Evolutionary conservation across 805 yeast species (phyloP), one percentile per base, ranked within the genome.

Genomic region (Starmera amethionina): DNA sequence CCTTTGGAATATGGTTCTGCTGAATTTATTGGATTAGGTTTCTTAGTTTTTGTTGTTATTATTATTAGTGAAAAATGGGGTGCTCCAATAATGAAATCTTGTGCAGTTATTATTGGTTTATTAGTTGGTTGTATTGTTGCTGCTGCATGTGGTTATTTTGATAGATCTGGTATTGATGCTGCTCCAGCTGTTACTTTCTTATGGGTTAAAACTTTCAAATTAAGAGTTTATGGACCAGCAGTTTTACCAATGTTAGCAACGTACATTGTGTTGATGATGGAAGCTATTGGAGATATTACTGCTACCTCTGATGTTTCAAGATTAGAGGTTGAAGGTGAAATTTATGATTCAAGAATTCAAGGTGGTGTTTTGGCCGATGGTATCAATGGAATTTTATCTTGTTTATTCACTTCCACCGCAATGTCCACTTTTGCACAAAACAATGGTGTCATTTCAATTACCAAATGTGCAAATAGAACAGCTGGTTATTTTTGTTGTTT

Each of bases 331-430:
- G 89, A 82, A 55, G 96, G 96, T 47, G 78, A 75, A 36, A 51
- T 71, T 14, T 88, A 82, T 58, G 96, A 88, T 50, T 75, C 89
- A 14, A 70, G 96, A 61, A 72, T 89, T 49, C 96, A 89, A 65
- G 96, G 97, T 53, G 97, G 96, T 62, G 75, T 88, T 36, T 68
- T 88, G 30, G 93, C 94, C 14, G 95, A 88, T 60, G 96, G 96
- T 36, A 51, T 85, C 48, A 82, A 82, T 58, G 89, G 95, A 44
- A 51, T 82, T 18, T 46, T 87, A 4, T 81, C 93, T 13, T 87
- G 88, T 34, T 67, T 88, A 35, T 73, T 77, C 72, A 87, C 95
- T 16, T 65, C 83, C 40, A 82, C 95, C n/a, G 96, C 96, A 42
- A 70, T 87, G 77, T 79, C 94, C 10, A 82, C 93, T 0, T 89